phyloP scores from a whole-genome alignment of 2,329 filamentous ascomycete species.

The Rutstroemia sp. region DNA sequence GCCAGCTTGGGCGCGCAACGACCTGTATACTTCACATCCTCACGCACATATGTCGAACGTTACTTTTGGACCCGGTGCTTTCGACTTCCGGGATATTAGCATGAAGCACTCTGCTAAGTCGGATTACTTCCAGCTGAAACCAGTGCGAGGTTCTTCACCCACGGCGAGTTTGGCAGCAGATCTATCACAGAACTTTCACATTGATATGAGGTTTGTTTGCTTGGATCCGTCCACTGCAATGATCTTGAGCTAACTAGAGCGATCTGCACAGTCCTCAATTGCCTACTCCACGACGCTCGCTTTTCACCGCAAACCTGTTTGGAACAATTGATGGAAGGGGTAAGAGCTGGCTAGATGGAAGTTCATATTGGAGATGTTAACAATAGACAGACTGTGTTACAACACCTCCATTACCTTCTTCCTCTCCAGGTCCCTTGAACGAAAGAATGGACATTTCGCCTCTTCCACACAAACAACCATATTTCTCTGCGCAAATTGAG shows the following conservation, averaged over 20 bases:
- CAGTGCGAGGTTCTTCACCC: constrained; percentile 78
- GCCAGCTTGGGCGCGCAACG: constrained; percentile 52
- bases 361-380: constrained; percentile 29
- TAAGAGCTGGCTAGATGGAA: constrained; percentile 37
- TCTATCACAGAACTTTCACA: constrained; percentile 92
- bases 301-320: constrained; percentile 71
- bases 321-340: constrained; percentile 33
- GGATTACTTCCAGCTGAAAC: constrained; percentile 79
- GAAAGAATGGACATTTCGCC: constrained; percentile 94
- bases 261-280: constrained; percentile 61
- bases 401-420: constrained; percentile 77
- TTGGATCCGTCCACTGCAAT: background rate
- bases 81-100: constrained; percentile 70
- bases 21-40: constrained; percentile 45
- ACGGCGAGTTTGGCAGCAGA: constrained; percentile 87
- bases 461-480: constrained; percentile 77
- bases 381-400: constrained; percentile 59
- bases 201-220: constrained; percentile 75
- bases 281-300: constrained; percentile 73
- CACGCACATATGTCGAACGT: constrained; percentile 41
- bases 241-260: constrained; percentile 6
- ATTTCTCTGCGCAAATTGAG: constrained; percentile 51
- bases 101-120: constrained; percentile 59
- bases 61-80: constrained; percentile 52
- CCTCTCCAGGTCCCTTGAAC: constrained; percentile 64